These are phyloP conservation scores for Glomus cerebriforme DNA, from an alignment of 192 early-diverging fungal species.

Conservation along the genomic window DNA sequence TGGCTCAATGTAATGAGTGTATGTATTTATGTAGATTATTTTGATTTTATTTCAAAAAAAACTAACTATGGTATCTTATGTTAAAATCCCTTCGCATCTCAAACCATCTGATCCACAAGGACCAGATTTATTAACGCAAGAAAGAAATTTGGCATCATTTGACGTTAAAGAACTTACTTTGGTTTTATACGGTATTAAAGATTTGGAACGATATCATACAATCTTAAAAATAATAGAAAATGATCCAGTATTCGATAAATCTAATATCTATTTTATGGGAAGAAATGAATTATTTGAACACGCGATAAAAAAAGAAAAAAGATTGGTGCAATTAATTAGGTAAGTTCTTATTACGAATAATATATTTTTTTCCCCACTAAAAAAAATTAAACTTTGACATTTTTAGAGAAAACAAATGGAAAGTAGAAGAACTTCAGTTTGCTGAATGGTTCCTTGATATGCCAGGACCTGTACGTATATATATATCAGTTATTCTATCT, in stretches of 20 bases:
- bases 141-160: conserved; percentile 71
- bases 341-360: conserved; percentile 31
- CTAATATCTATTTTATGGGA: conserved; percentile 68
- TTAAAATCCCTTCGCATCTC: conserved; percentile 34
- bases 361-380: background rate
- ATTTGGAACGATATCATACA: conserved; percentile 57
- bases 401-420: background rate
- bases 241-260: conserved; percentile 75
- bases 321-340: conserved; percentile 63
- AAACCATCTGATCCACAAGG: conserved; percentile 52
- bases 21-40: no score
- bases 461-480: background rate
- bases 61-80: background rate
- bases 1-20: no score
- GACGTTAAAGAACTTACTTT: conserved; percentile 62
- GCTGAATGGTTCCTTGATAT: background rate
- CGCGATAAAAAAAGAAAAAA: conserved; percentile 61
- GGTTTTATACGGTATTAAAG: conserved; percentile 68
- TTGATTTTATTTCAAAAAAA: background rate
- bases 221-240: conserved; percentile 64
- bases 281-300: conserved; percentile 66
- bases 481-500: background rate
- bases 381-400: no score
- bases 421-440: background rate
- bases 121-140: conserved; percentile 54